Conservation (phyloP, 768 basidiomycete genomes). For the Russula emetica region DNA sequence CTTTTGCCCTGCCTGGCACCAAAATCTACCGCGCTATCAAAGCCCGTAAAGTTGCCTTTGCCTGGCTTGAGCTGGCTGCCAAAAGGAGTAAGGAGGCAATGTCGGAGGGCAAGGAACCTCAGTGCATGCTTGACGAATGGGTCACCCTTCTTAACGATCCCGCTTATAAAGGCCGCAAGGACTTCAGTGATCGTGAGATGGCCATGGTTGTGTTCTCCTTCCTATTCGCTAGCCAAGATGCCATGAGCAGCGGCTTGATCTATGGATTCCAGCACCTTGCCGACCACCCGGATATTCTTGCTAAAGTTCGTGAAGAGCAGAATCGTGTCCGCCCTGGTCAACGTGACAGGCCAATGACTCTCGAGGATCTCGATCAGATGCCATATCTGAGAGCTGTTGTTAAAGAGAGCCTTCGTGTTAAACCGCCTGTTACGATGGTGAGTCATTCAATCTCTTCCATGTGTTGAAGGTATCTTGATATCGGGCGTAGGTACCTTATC, state of each 20-base stretch:
- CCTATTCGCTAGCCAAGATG: slow-evolving; percentile 95
- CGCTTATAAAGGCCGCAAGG: slow-evolving; percentile 65
- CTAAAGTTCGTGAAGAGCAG: slow-evolving; percentile 90
- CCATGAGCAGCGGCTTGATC: slow-evolving; percentile 95
- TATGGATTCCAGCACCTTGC: slow-evolving; percentile 96
- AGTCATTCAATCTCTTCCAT: slow-evolving; percentile 27
- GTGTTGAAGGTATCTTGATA: slow-evolving; percentile 18
- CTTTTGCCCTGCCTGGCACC: slow-evolving; percentile 89
- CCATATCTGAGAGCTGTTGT: slow-evolving; percentile 87
- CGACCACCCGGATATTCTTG: slow-evolving; percentile 83
- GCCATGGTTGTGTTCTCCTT: slow-evolving; percentile 96
- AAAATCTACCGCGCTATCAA: slow-evolving; percentile 93
- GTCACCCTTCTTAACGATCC: slow-evolving; percentile 65
- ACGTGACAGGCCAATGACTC: slow-evolving; percentile 66
- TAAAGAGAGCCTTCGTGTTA: slow-evolving; percentile 87
- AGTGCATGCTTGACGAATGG: slow-evolving; percentile 95
- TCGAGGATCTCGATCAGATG: slow-evolving; percentile 92
- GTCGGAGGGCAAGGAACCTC: slow-evolving; percentile 71
- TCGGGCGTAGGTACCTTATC: slow-evolving; percentile 78
- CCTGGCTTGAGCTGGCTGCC: slow-evolving; percentile 77
- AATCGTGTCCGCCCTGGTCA: slow-evolving; percentile 76
- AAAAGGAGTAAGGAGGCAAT: slow-evolving; percentile 75
- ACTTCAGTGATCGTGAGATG: slow-evolving; percentile 93
- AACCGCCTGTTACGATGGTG: slow-evolving; percentile 97
- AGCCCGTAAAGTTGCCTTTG: slow-evolving; percentile 80